Percentiles rank a stretch among this genome's conserved stretches.
phyloP scores from a whole-genome alignment of 768 basidiomycete species.

The Pholiota conissans region DNA sequence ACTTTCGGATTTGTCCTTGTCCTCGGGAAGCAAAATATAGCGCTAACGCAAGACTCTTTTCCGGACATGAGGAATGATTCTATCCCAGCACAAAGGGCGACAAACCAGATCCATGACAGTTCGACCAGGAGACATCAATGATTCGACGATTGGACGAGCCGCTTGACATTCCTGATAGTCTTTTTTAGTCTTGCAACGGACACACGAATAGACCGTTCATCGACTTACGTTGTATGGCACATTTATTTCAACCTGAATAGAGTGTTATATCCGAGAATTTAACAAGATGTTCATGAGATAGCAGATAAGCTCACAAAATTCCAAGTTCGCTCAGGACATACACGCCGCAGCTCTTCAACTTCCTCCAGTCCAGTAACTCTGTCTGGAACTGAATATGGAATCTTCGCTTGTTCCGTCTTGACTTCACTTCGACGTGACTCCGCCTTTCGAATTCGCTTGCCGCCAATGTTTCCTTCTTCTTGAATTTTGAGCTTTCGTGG shows the following conservation, averaged over 20 bases:
- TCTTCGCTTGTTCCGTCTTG: conserved; percentile 70
- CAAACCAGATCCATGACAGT: conserved; percentile 92
- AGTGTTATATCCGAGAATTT: neutral
- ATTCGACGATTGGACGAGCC: conserved; percentile 55
- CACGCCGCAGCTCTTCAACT: conserved; percentile 67
- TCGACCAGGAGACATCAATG: conserved; percentile 73
- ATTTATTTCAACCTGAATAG: conserved; percentile 74
- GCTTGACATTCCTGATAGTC: conserved; percentile 61
- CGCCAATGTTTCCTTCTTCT: conserved; percentile 44
- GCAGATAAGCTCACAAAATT: conserved; percentile 64
- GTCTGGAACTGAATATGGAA: conserved; percentile 87
- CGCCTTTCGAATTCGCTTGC: conserved; percentile 24
- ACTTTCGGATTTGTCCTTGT: conserved; percentile 52
- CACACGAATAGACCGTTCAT: neutral
- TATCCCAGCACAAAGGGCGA: neutral
- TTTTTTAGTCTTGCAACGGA: neutral
- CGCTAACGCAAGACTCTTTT: conserved; percentile 86
- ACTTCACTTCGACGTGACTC: conserved; percentile 7
- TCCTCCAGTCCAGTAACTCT: conserved; percentile 78
- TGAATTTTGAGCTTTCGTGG: conserved; percentile 70
- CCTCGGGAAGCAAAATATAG: conserved; percentile 92
- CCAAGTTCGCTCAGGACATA: conserved; percentile 85
- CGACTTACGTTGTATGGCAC: conserved; percentile 70
- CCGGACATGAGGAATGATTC: neutral
- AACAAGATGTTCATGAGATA: conserved; percentile 21